Conservation (phyloP, 768 basidiomycete species). For the Leucogyrophana mollusca region DNA sequence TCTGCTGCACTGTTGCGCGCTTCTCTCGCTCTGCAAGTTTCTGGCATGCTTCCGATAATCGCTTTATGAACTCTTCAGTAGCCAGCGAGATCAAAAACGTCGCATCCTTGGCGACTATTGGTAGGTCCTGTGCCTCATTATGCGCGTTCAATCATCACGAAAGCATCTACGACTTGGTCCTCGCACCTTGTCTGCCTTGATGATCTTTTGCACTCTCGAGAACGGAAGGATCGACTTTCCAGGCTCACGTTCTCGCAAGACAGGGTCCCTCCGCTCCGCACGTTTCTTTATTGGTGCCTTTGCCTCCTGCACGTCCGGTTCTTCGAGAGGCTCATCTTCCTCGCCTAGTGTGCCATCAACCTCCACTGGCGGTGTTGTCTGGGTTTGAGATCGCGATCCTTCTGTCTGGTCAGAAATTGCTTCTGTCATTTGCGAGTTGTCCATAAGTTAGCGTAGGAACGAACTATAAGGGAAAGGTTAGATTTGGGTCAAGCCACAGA, state of each 20-base stretch:
- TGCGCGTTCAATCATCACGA: background rate
- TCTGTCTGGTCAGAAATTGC: conserved; percentile 4
- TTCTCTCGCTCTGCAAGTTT: conserved; percentile 69
- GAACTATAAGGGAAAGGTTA: no score
- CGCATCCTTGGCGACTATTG: conserved; percentile 75
- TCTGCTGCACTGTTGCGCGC: conserved; percentile 72
- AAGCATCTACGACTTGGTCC: background rate
- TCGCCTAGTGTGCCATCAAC: conserved; percentile 8
- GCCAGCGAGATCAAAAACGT: conserved; percentile 78
- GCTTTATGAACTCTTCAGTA: conserved; percentile 85
- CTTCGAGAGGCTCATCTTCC: conserved; percentile 1
- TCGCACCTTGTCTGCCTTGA: conserved; percentile 79
- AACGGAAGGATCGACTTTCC: conserved; percentile 79
- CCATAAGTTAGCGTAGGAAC: no score
- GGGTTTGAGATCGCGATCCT: conserved; percentile 4
- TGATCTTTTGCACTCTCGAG: conserved; percentile 76
- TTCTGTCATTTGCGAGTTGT: no score
- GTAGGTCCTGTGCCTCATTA: conserved; percentile 72
- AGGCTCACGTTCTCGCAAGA: conserved; percentile 33
- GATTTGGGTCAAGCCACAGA: no score
- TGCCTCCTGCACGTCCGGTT: conserved; percentile 3
- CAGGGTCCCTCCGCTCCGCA: conserved; percentile 15
- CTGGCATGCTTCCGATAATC: conserved; percentile 70
- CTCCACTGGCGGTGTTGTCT: conserved; percentile 6
- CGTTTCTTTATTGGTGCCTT: conserved; percentile 10